A percentile compares a stretch with the other conserved stretches of the same genome.
These are phyloP conservation scores for Hypoxylon lenormandii DNA, from an alignment of 495 filamentous ascomycete species.

Conservation along the genomic window DNA sequence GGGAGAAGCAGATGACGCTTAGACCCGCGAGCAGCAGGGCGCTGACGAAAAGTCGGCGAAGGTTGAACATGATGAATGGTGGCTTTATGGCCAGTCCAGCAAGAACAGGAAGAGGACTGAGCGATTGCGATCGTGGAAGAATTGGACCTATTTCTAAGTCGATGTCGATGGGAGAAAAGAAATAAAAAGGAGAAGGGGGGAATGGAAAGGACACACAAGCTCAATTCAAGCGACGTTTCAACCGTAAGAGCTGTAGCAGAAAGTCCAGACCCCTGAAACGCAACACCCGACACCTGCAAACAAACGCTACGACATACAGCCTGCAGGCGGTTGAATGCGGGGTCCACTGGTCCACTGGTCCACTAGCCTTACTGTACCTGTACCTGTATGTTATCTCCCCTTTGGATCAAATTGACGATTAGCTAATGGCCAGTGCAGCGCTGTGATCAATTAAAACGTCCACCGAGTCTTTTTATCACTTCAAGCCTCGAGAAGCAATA, in stretches of 20 bases:
- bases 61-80: constrained; percentile 63
- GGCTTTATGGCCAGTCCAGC: constrained; percentile 16
- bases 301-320: constrained; percentile 1
- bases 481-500: constrained; percentile 18
- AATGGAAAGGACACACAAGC: constrained; percentile 44
- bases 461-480: background rate
- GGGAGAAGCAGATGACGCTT: constrained; percentile 76
- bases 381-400: background rate
- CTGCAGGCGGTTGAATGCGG: constrained; percentile 29
- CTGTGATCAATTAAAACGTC: background rate
- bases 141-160: constrained; percentile 26
- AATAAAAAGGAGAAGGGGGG: constrained; percentile 2
- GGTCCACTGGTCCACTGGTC: constrained; percentile 23
- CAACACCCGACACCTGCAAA: background rate
- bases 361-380: constrained; percentile 24
- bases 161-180: constrained; percentile 17
- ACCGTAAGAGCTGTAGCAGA: constrained; percentile 26
- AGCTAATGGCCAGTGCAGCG: constrained; percentile 20
- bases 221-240: constrained; percentile 45
- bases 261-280: constrained; percentile 35
- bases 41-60: constrained; percentile 71
- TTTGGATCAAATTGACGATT: background rate
- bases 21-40: constrained; percentile 79
- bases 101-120: constrained; percentile 17
- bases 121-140: constrained; percentile 4